Base-by-base conservation (phyloP, 768 basidiomycete genomes). In the Inosperma sp. region DNA sequence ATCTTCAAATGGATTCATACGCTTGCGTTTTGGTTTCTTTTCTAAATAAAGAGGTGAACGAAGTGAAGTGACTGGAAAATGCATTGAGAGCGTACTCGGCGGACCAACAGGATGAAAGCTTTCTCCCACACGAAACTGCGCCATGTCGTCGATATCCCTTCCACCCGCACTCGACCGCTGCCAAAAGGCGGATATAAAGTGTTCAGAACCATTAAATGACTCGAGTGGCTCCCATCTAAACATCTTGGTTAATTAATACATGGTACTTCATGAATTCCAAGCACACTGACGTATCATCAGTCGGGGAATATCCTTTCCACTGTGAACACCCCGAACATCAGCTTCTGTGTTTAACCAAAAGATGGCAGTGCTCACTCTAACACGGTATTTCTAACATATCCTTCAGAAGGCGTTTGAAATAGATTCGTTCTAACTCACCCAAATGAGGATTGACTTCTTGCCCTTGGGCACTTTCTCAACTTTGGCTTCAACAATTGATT, bases 181-280 rank as follows among this genome's bases (percentile, higher is more conserved):
- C 80, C 78, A 75, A 64, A 86, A 77, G 22, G 69, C 58, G 44
- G 77, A 51, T 54, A 84, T 26, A 13, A 86, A 70, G 43, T 81
- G 72, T 55, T 82, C 78, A 0, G 84, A 83, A 6, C 65, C 75
- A 13, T 61, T 62, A 53, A 88, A 86, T 7, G 82, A 83, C 45
- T 77, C 70, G 7, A 68, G 62, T 7, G 86, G 84, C 56, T 88
- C 86, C 84, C 84, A 87, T 8, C 85, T 87, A 54, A 7, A 33
- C 49, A 5, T 21, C 5, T 23, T 6, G 25, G 22, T 29, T 53
- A 27, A 48, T 19, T 22, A 23, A 6, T 5, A 22, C 21, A 39
- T 48, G 27, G 25, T 49, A 29, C 42, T 36, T 12, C 26, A 29
- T 25, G 21, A 14, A 21, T 22, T 48, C 22, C 3, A 17, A n/a